Evolutionary conservation across 2,329 filamentous ascomycete species (phyloP), one percentile per base, ranked within the genome.

Genomic region (Pseudocercospora eumusae): DNA sequence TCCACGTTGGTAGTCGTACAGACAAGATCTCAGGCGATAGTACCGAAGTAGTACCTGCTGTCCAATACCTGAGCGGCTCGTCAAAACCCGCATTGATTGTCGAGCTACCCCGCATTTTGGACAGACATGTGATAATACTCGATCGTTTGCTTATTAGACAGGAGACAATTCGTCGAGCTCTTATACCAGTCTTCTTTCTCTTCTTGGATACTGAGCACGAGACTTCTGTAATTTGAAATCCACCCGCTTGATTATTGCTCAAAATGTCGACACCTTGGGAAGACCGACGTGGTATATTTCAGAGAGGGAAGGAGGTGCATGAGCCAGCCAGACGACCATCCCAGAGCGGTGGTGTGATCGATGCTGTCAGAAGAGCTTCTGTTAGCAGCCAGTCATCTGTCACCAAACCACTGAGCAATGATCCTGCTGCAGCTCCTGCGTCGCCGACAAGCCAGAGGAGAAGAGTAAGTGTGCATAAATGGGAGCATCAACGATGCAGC

Each of bases 281-380:
- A 61, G 73, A 75, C 62, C 68, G 73, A 31, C 69, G 73, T 21
- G 72, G 70, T 40, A 66, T 74, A 64, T 74, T 73, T 54, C 73
- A 75, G 57, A 65, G 64, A 27, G 73, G 73, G 53, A 75, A 74
- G 52, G 71, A 74, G 47, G 65, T 74, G 25, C 72, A 74, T 53
- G 70, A 73, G 53, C 69, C 71, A 15, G 65, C 60, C 18, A 61
- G 59, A 54, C 57, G 59, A 15, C 28, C 66, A 53, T 65, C 63
- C n/a, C 59, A 61, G 36, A 59, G 33, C 52, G 57, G 54, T 63
- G 65, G 66, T 20, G 62, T 72, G 28, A 54, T 64, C n/a, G 71
- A 70, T n/a, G 66, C 71, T 8, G 66, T 72, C n/a, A 42, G 71
- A 36, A 58, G 71, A 59, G 67, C 69, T 18, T 73, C 71, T 23